Evolutionary conservation across 2,329 filamentous ascomycete genomes (phyloP), one percentile per base, ranked within the genome.

Genomic region (Microdochium nivale): DNA sequence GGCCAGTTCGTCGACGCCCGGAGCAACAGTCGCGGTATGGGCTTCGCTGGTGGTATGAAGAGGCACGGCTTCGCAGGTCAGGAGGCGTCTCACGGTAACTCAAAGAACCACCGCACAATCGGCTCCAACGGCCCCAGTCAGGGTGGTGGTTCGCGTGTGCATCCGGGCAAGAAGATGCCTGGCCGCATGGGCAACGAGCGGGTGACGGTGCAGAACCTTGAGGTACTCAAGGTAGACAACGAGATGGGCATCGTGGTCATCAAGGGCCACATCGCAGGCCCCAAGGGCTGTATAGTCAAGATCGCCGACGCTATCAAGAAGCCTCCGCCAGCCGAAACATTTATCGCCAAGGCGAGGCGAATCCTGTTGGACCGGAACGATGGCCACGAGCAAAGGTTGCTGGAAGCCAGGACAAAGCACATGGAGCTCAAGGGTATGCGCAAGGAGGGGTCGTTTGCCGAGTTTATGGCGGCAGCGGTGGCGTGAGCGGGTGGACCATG

Each of bases 41-140:
- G 94, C 8, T 99, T 96, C 67, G 89, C 87, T 10, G 94, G 94
- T 79, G 94, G 89, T 59, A 99, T 99, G 94, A 99, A 99, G 83
- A 80, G 88, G 60, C 88, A 92, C 73, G 90, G 90, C 32, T 97
- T 94, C 70, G 69, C 76, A 27, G 94, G 94, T 62, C 94, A 99
- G 75, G 87, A 84, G 60, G 88, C 90, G 52, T 91, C 86, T 61
- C 94, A 99, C 80, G 94, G 94, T 79, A 92, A 95, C 73, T 96
- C 91, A 65, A 84, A 90, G 73, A 90, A 89, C 64, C 94, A 99
- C 78, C 82, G 94, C 64, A 88, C 88, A 25, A 88, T 96, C 73
- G 94, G 94, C 77, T 92, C 90, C 32, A 80, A 86, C 8, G 94
- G 94, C 67, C 89, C 87, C 54, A 88, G 87, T 60, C 94, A 99